Evolutionary conservation across 768 basidiomycete species (phyloP).

Genomic region (Kwoniella pini): DNA sequence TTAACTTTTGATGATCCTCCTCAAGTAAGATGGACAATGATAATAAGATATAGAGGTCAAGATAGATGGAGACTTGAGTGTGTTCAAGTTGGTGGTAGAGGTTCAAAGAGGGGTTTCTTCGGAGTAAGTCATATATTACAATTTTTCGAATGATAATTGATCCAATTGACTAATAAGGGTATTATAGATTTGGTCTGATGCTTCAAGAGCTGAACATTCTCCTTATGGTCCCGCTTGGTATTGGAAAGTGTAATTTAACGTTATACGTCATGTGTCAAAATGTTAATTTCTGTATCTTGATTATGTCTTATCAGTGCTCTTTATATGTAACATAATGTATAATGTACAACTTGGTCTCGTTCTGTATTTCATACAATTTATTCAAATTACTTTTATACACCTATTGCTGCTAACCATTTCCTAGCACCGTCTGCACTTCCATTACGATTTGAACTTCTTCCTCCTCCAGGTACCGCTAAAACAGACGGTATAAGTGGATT

Average conservation of each 20-base stretch:
- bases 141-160: background rate
- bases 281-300: too few species aligned
- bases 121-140: slow-evolving; percentile 37
- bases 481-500: slow-evolving; percentile 43
- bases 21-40: slow-evolving; percentile 51
- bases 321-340: background rate
- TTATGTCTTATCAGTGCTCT: too few species aligned
- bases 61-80: slow-evolving; percentile 52
- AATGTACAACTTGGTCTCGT: background rate
- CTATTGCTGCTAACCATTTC: slow-evolving; percentile 45
- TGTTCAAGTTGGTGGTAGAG: slow-evolving; percentile 50
- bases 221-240: slow-evolving; percentile 51
- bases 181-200: slow-evolving; percentile 45
- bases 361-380: background rate
- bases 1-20: slow-evolving; percentile 50
- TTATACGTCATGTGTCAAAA: too few species aligned
- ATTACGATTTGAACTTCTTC: slow-evolving; percentile 18
- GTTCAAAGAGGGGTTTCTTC: slow-evolving; percentile 45
- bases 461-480: slow-evolving; percentile 21
- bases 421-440: slow-evolving; percentile 40
- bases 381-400: slow-evolving; percentile 23
- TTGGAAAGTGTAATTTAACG: slow-evolving; percentile 31
- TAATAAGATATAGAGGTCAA: slow-evolving; percentile 48
- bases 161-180: slow-evolving; percentile 1
- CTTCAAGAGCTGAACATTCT: slow-evolving; percentile 37